Conservation (phyloP, 2,329 filamentous ascomycete species). For the Colletotrichum sp. region DNA sequence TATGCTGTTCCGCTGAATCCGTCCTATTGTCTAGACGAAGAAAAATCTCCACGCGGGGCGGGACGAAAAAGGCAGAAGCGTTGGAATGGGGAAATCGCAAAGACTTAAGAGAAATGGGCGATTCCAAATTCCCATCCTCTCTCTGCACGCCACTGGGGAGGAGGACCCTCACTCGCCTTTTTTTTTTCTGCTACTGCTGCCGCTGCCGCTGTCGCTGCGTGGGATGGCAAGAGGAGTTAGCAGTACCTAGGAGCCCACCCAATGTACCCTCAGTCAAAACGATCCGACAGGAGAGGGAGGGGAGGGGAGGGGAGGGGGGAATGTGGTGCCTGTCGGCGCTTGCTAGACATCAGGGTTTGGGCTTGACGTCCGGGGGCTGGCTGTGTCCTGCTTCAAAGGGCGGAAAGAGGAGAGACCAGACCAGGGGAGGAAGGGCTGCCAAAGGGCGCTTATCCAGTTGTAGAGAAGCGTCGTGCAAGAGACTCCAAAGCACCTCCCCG, state of each 20-base stretch:
- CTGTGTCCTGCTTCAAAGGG: background rate
- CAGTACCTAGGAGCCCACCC: background rate
- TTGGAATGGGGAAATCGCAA: background rate
- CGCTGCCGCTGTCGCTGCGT: background rate
- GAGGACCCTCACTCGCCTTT: background rate
- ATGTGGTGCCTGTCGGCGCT: background rate
- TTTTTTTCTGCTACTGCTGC: background rate
- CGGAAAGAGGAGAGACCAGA: background rate
- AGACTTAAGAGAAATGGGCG: background rate
- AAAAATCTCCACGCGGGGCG: background rate
- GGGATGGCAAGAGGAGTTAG: background rate
- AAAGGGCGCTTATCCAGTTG: background rate
- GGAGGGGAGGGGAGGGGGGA: background rate
- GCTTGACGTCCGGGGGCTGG: background rate
- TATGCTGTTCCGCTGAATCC: background rate
- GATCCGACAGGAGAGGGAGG: background rate
- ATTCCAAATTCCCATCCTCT: conserved; percentile 12
- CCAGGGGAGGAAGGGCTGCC: background rate
- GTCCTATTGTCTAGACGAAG: background rate
- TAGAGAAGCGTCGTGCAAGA: background rate
- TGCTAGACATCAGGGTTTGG: background rate
- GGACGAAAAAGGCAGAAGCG: background rate
- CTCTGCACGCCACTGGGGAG: background rate
- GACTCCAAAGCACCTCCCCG: background rate
- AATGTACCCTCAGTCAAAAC: background rate